Base-by-base conservation (phyloP, 1,139 yeast species). In the Candida glucosophila region DNA sequence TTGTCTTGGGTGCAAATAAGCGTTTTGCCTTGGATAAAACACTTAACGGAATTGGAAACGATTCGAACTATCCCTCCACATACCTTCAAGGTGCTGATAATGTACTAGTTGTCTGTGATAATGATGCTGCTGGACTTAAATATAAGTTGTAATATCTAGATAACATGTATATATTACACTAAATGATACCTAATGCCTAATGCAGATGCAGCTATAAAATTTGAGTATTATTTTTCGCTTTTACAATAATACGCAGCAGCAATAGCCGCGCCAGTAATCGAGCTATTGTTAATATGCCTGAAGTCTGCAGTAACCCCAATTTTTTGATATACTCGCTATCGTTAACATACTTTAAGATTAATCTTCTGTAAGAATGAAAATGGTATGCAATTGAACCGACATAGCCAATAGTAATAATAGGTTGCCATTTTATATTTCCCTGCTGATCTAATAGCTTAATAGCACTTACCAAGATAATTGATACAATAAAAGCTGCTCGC, bases 231-330 rank as follows among this genome's bases (percentile, higher is more conserved):
- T n/a, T n/a, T 19, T 19, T 13, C 12, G 12, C 12, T 7, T 8
- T 6, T 8, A n/a, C 12, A 7, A 36, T 44, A 45, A 34, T 49
- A 60, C 11, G 70, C 70, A 22, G 70, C 70, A 8, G 68, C 69
- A 27, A 64, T 63, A 15, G 71, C 70, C 24, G 70, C 66, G 4
- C 71, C 71, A 18, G 62, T 56, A 19, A 64, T 50, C 11, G 69
- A 61, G 39, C 69, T 62, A 35, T 64, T 47, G 18, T 57, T 61
- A 27, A 64, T 52, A 29, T 52, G 45, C 40, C 52, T 53, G 32
- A 64, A 58, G 26, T 58, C 62, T 19, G 64, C 57, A 10, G 40
- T 37, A 15, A 58, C 37, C 7, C 52, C 50, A 41, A 52, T 4
- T 37, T 36, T 26, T 36, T 33, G n/a, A 57, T 44, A 14, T 43